Conservation (phyloP, 2,329 filamentous ascomycete species). For the Exophiala phaeomuriformis region DNA sequence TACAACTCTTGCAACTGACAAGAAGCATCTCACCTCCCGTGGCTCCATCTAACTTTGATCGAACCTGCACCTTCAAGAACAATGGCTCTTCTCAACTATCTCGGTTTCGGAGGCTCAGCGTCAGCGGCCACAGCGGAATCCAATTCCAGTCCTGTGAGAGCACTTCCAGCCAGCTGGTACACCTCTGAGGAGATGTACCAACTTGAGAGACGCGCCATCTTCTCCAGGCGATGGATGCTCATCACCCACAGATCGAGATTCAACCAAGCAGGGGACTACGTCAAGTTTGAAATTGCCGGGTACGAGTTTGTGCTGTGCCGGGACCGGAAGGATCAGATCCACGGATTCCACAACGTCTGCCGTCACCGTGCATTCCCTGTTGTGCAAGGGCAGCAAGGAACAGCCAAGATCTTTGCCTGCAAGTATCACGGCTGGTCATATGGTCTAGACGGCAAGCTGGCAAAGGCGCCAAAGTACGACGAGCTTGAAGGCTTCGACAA, state of each 20-base stretch:
- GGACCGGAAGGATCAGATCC: conserved; percentile 47
- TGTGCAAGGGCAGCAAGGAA: conserved; percentile 32
- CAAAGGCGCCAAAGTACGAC: conserved; percentile 55
- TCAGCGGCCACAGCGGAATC: no score
- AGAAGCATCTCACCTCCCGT: no score
- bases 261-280: conserved; percentile 41
- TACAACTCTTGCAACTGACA: no score
- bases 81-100: no score
- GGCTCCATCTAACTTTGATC: no score
- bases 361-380: conserved; percentile 53
- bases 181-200: conserved; percentile 44
- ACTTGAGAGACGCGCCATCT: conserved; percentile 45
- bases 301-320: conserved; percentile 49
- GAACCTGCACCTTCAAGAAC: no score
- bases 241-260: conserved; percentile 40
- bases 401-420: conserved; percentile 46
- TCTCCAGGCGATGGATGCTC: conserved; percentile 44
- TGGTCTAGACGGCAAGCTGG: conserved; percentile 50
- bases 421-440: conserved; percentile 61
- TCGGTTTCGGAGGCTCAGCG: no score
- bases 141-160: background rate
- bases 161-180: conserved; percentile 48
- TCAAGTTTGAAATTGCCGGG: conserved; percentile 33
- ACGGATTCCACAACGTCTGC: conserved; percentile 58
- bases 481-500: conserved; percentile 53